Evolutionary conservation across 129 eudicot genomes (phyloP).

Genomic region (Ambrosia artemisiifolia): DNA sequence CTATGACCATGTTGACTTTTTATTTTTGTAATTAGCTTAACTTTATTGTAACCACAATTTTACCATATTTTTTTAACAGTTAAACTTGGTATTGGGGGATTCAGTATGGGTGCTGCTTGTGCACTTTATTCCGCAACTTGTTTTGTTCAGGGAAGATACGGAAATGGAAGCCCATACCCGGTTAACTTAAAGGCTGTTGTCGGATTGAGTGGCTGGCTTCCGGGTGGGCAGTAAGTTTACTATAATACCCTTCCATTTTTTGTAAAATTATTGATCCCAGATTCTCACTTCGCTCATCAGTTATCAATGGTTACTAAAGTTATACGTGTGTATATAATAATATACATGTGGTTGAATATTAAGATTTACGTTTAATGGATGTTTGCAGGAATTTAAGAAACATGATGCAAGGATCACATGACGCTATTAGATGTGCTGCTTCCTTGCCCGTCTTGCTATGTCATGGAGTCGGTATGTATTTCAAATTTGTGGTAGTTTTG

Average conservation of each 20-base stretch:
- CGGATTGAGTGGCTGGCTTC: constrained; percentile 99
- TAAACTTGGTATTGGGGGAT: constrained; percentile 95
- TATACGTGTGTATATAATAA: too few species aligned
- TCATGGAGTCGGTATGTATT: constrained; percentile 71
- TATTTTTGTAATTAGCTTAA: constrained; percentile 16
- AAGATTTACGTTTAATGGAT: constrained; percentile 2
- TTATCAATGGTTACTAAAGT: neutral
- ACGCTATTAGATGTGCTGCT: constrained; percentile 83
- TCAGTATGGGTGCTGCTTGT: constrained; percentile 96
- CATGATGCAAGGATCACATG: constrained; percentile 77
- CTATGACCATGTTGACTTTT: neutral
- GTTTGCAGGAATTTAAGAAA: constrained; percentile 60
- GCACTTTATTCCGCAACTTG: constrained; percentile 96
- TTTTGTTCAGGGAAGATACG: constrained; percentile 76
- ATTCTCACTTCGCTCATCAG: neutral
- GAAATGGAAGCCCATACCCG: constrained; percentile 76
- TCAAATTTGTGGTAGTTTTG: neutral
- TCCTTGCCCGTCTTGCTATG: constrained; percentile 81
- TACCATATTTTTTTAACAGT: constrained; percentile 62
- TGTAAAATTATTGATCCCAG: neutral
- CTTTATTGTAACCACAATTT: too few species aligned
- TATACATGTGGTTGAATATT: neutral
- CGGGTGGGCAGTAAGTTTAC: constrained; percentile 62
- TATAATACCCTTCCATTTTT: neutral
- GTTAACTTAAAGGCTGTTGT: constrained; percentile 75